These are phyloP conservation scores for Cnidoscolus chayamansa DNA, from an alignment of 441 rosid genomes.

Conservation along the genomic window DNA sequence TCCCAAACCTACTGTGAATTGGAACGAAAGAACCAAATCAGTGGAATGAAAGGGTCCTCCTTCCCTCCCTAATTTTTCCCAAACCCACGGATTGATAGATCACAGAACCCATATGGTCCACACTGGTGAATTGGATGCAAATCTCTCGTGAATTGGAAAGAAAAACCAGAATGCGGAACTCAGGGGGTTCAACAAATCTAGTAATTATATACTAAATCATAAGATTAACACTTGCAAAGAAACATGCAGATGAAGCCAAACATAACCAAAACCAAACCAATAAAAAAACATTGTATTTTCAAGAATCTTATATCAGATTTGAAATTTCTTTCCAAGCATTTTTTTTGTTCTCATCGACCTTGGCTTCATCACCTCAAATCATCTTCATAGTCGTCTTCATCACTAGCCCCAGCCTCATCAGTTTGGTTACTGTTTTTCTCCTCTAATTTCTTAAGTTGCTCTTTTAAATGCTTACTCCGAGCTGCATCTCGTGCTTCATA, in stretches of 20 bases:
- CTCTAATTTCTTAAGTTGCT: constrained; percentile 64
- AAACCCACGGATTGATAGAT: too few relatives aligned
- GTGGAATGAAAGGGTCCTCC: too few relatives aligned
- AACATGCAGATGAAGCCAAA: neutral
- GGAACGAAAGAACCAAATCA: too few relatives aligned
- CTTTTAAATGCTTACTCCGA: constrained; percentile 53
- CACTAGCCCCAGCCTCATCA: constrained; percentile 40
- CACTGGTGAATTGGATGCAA: too few relatives aligned
- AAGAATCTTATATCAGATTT: neutral
- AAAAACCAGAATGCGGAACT: too few relatives aligned
- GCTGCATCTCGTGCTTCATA: constrained; percentile 76
- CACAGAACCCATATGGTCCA: too few relatives aligned
- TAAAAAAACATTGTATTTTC: neutral
- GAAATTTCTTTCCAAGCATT: neutral
- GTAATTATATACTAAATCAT: neutral
- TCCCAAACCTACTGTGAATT: too few relatives aligned
- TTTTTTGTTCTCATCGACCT: constrained; percentile 72
- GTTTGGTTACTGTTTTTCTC: constrained; percentile 52
- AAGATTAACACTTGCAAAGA: neutral
- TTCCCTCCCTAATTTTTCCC: too few relatives aligned
- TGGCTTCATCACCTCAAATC: constrained; percentile 80
- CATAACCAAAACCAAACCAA: neutral
- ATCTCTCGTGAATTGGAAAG: too few relatives aligned
- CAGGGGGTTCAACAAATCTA: too few relatives aligned
- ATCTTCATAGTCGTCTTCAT: constrained; percentile 60